These are phyloP conservation scores for Phytophthora constricta DNA, from an alignment of 352 stramenopile genomes.

Conservation along the genomic window DNA sequence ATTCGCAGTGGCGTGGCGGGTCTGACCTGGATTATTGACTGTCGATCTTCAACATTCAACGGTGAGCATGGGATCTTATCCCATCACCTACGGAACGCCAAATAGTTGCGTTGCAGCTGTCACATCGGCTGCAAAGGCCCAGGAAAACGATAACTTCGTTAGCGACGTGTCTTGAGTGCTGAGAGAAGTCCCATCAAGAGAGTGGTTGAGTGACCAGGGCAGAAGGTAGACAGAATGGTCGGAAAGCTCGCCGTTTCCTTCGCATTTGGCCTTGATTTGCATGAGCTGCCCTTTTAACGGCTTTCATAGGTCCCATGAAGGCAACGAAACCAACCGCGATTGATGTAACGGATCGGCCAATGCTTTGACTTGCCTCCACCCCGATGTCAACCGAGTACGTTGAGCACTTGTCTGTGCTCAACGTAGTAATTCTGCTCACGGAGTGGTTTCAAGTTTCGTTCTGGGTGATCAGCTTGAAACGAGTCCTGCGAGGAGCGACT, in stretches of 20 bases:
- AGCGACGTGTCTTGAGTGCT: slow-evolving; percentile 30
- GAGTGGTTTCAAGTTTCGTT: slow-evolving; percentile 36
- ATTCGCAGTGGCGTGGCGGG: too few relatives aligned
- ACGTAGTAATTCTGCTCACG: background rate
- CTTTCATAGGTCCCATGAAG: slow-evolving; percentile 20
- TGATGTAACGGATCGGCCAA: slow-evolving; percentile 34
- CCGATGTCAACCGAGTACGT: background rate
- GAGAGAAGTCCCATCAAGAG: slow-evolving; percentile 15
- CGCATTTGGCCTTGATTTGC: background rate
- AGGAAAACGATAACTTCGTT: slow-evolving; percentile 34
- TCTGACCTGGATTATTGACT: slow-evolving; percentile 12
- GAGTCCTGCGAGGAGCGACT: slow-evolving; percentile 22
- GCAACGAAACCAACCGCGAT: slow-evolving; percentile 33
- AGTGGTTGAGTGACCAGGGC: slow-evolving; percentile 4
- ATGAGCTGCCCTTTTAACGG: background rate
- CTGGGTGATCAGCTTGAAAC: slow-evolving; percentile 33
- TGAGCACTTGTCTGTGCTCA: background rate
- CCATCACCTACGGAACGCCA: slow-evolving; percentile 17
- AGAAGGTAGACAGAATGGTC: slow-evolving; percentile 22
- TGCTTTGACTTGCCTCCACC: slow-evolving; percentile 1
- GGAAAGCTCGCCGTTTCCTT: slow-evolving; percentile 9
- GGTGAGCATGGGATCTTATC: slow-evolving; percentile 31
- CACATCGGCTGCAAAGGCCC: background rate
- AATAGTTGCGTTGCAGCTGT: slow-evolving; percentile 30
- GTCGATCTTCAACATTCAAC: slow-evolving; percentile 25